Percentiles rank a stretch among this genome's conserved stretches.
Evolutionary conservation across 2,329 filamentous ascomycete species (phyloP).

Genomic region (Macrophomina pseudophaseolina): DNA sequence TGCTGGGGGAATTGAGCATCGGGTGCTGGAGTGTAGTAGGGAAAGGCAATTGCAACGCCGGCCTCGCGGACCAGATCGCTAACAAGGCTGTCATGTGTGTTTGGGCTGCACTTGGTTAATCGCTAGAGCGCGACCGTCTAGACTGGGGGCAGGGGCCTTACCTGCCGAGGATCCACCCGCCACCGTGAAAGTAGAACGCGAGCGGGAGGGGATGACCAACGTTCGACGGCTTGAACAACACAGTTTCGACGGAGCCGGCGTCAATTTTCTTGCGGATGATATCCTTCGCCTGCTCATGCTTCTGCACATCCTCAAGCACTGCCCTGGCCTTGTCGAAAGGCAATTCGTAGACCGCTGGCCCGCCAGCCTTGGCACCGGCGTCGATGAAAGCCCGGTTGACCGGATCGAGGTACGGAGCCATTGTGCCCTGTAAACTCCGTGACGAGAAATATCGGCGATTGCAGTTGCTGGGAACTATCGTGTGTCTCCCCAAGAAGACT

Average conservation of each 20-base stretch:
- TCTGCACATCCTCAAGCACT: constrained; percentile 15
- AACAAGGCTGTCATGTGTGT: constrained; percentile 18
- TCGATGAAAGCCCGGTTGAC: constrained; percentile 15
- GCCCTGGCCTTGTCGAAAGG: constrained; percentile 7
- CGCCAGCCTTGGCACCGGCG: not conserved
- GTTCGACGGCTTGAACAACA: constrained; percentile 14
- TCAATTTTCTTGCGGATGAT: not conserved
- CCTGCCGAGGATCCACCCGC: constrained; percentile 21
- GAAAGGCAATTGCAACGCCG: constrained; percentile 5
- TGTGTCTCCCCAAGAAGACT: not conserved
- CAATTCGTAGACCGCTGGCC: constrained; percentile 2
- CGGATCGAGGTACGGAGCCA: constrained; percentile 15
- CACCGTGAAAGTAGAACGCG: constrained; percentile 17
- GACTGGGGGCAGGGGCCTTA: not conserved
- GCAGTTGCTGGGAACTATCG: not conserved
- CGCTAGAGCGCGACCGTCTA: not conserved
- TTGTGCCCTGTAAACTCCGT: not conserved
- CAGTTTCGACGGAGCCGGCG: not conserved
- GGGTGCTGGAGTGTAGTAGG: constrained; percentile 10
- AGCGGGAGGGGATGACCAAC: not conserved
- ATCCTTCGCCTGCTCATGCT: constrained; percentile 11
- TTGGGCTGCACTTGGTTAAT: constrained; percentile 2
- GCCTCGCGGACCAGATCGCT: constrained; percentile 18
- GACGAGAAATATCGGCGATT: not conserved
- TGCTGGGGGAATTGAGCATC: constrained; percentile 16